Evolutionary conservation across 2,329 filamentous ascomycete species (phyloP).

Genomic region (Chaetomiaceae sp.): DNA sequence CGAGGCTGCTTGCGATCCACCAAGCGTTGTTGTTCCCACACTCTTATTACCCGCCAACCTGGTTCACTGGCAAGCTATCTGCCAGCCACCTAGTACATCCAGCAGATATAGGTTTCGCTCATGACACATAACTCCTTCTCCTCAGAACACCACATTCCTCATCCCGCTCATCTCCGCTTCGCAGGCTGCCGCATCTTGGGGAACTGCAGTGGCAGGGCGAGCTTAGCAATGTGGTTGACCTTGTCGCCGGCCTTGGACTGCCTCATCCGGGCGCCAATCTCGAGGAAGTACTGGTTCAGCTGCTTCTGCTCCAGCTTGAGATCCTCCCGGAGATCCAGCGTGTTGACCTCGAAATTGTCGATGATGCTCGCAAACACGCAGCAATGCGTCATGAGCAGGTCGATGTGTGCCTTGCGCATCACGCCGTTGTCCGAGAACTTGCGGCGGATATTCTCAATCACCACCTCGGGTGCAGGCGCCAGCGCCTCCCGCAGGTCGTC

Average conservation of each 20-base stretch:
- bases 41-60: too few species aligned
- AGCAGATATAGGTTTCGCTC: not conserved
- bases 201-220: constrained; percentile 76
- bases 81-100: not conserved
- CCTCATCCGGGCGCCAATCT: constrained; percentile 68
- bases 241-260: constrained; percentile 55
- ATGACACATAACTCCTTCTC: not conserved
- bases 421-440: constrained; percentile 62
- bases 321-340: constrained; percentile 64
- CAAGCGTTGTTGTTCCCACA: too few species aligned
- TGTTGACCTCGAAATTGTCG: constrained; percentile 69
- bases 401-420: constrained; percentile 66
- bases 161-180: constrained; percentile 21
- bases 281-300: constrained; percentile 67
- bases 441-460: constrained; percentile 62
- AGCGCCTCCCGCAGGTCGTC: constrained; percentile 58
- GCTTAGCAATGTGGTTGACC: constrained; percentile 55
- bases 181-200: constrained; percentile 53
- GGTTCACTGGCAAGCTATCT: too few species aligned
- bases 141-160: too few species aligned
- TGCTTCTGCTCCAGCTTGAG: constrained; percentile 65
- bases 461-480: constrained; percentile 52
- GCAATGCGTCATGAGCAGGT: constrained; percentile 69
- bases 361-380: constrained; percentile 66
- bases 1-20: too few species aligned